Conservation (phyloP, 345 rosid species). For the Linum trigynum region DNA sequence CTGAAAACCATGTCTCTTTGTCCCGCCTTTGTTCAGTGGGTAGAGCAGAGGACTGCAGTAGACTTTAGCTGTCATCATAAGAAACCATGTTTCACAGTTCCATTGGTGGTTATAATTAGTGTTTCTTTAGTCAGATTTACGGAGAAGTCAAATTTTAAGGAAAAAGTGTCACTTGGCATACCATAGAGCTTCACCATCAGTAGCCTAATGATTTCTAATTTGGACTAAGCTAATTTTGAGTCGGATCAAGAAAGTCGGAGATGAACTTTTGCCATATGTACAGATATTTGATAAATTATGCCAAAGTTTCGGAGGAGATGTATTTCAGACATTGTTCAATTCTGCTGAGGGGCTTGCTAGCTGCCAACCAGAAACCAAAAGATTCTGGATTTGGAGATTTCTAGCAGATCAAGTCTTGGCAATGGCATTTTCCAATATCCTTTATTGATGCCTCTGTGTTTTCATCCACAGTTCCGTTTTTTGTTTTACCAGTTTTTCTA, state of each 20-base stretch:
- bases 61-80: too few species aligned
- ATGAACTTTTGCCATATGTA: not conserved
- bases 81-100: too few species aligned
- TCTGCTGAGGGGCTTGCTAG: constrained; percentile 65
- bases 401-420: constrained; percentile 61
- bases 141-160: not conserved
- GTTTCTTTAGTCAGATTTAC: not conserved
- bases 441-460: constrained; percentile 8
- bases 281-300: constrained; percentile 90
- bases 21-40: too few species aligned
- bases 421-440: constrained; percentile 84
- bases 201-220: not conserved
- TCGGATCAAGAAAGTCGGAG: not conserved
- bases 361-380: constrained; percentile 46
- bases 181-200: not conserved
- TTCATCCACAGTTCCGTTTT: not conserved
- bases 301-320: constrained; percentile 95
- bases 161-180: not conserved
- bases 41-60: too few species aligned
- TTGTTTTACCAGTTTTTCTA: too few species aligned
- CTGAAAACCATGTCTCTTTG: too few species aligned
- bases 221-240: too few species aligned
- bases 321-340: constrained; percentile 65
- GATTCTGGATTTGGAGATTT: constrained; percentile 50
- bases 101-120: not conserved